A percentile compares a stretch with the other conserved stretches of the same genome.
phyloP scores from a whole-genome alignment of 176 grass and related monocot genomes.

The Elymus sibiricus region DNA sequence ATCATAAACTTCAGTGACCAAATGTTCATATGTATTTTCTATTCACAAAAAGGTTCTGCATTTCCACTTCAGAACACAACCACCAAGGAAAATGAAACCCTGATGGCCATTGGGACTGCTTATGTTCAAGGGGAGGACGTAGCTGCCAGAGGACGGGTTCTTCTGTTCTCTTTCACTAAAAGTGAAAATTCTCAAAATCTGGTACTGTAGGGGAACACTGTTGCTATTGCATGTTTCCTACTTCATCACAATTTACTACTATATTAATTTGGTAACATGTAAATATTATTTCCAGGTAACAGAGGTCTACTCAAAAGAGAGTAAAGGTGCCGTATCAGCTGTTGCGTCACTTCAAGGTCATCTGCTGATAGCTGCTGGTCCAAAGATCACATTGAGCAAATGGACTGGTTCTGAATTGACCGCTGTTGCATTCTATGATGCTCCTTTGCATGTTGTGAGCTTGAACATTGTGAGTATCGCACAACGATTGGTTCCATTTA shows the following conservation, averaged over 20 bases:
- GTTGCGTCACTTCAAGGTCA: constrained; percentile 96
- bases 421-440: constrained; percentile 94
- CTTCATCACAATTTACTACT: not conserved
- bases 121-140: constrained; percentile 97
- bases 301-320: constrained; percentile 89
- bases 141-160: constrained; percentile 81
- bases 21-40: constrained; percentile 4
- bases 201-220: constrained; percentile 36
- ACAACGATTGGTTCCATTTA: constrained; percentile 22
- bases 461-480: constrained; percentile 85
- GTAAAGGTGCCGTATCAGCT: constrained; percentile 90
- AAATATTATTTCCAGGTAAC: constrained; percentile 49
- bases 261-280: constrained; percentile 15
- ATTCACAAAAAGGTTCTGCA: constrained; percentile 3
- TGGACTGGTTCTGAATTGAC: constrained; percentile 94
- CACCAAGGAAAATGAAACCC: constrained; percentile 85
- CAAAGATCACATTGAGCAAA: constrained; percentile 93
- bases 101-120: constrained; percentile 86
- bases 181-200: constrained; percentile 80
- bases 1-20: not conserved
- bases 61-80: constrained; percentile 66
- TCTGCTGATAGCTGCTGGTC: constrained; percentile 89
- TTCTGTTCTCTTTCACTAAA: constrained; percentile 77
- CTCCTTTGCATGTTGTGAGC: constrained; percentile 96
- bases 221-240: not conserved